Base-by-base conservation (phyloP, 2,329 filamentous ascomycete genomes). In the Fusarium armeniacum region DNA sequence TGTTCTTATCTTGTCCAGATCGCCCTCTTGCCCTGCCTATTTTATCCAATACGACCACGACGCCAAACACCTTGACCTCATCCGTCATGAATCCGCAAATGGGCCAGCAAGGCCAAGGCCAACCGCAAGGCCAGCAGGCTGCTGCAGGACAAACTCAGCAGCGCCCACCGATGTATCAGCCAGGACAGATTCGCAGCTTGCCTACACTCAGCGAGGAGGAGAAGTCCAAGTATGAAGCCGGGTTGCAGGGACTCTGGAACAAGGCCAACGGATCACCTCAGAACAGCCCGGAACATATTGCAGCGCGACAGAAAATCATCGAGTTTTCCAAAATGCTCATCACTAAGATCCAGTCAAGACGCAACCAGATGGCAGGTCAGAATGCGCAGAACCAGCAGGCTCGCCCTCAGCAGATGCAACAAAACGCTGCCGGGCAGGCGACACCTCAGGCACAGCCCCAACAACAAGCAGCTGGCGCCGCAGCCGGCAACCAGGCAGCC, bases 251-350 rank as follows among this genome's bases (percentile, higher is more conserved):
- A 3, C 78, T 90, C 0, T 91, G 87, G 84, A 81, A 78, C 24
- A 81, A 86, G 41, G 83, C 86, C 46, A 83, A 86, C 61, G 83
- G 81, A 22, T 78, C 81, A 1, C 76, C 83, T 0, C 79, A 82
- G 2, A 84, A 85, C 24, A 86, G 85, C 5, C 71, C 73, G 1
- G 82, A 85, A 24, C 83, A 89, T 46, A 76, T 81, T 26, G 79
- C 81, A 0, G 87, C 88, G 0, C 84, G 83, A 67, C 82, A 83
- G 41, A 90, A 89, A 78, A 86, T 91, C 24, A 76, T 80, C 9
- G 87, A 90, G 11, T 90, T 91, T 73, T 87, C 88, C 0, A 83
- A 83, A 44, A 88, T 87, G 77, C 81, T 91, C 3, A 77, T 83
- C 5, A 77, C 76, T 0, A 90, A 89, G 76, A 81, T 88, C 7